Conservation (phyloP, 352 stramenopile genomes). For the Globisporangium carolinianum region DNA sequence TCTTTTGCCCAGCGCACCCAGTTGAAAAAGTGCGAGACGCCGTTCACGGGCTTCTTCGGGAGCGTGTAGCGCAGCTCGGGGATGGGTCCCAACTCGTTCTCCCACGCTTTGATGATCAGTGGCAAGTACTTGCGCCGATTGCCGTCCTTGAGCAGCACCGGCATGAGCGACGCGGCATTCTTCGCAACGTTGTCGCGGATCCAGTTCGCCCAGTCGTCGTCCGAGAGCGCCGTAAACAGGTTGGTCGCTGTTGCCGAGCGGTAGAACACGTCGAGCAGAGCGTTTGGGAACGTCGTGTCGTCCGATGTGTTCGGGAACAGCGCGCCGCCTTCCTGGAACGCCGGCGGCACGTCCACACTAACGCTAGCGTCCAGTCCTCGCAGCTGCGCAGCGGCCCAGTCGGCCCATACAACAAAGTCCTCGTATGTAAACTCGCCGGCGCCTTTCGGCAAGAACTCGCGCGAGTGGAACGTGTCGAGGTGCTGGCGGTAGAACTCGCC, state of each 20-base stretch:
- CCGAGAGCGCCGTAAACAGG: slow-evolving; percentile 48
- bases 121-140: slow-evolving; percentile 51
- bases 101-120: slow-evolving; percentile 49
- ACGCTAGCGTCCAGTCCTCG: slow-evolving; percentile 28
- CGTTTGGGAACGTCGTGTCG: slow-evolving; percentile 46
- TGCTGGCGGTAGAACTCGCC: slow-evolving; percentile 82
- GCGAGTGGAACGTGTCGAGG: slow-evolving; percentile 75
- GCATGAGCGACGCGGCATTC: slow-evolving; percentile 36
- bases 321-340: slow-evolving; percentile 47
- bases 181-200: slow-evolving; percentile 54
- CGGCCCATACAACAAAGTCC: slow-evolving; percentile 60
- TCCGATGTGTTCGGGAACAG: slow-evolving; percentile 59
- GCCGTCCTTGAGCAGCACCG: slow-evolving; percentile 30
- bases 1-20: slow-evolving; percentile 84
- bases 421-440: slow-evolving; percentile 29
- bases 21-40: slow-evolving; percentile 61
- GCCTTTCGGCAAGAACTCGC: slow-evolving; percentile 56
- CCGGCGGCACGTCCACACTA: slow-evolving; percentile 23
- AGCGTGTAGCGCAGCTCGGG: slow-evolving; percentile 62
- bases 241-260: slow-evolving; percentile 41
- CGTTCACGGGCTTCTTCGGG: slow-evolving; percentile 49
- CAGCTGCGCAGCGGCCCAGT: slow-evolving; percentile 52
- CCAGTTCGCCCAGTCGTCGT: slow-evolving; percentile 51
- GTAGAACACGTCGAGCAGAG: slow-evolving; percentile 58
- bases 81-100: slow-evolving; percentile 34